phyloP scores from a whole-genome alignment of 805 yeast genomes.

The Yamadazyma philogaea region DNA sequence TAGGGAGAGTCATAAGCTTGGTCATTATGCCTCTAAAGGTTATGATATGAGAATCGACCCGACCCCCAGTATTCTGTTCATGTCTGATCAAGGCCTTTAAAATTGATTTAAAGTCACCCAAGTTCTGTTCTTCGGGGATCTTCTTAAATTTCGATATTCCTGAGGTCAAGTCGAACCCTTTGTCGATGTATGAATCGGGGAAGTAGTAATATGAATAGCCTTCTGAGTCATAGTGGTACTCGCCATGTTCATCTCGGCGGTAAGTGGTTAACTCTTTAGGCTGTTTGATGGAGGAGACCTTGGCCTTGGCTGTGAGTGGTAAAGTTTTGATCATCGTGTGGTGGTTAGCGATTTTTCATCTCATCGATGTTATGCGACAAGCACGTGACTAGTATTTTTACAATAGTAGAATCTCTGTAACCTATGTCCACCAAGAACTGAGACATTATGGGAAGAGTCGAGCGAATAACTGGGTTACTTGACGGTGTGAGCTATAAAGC shows the following conservation, averaged over 20 bases:
- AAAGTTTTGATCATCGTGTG: slow-evolving; percentile 24
- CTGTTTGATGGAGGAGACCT: slow-evolving; percentile 70
- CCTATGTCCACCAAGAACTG: background rate
- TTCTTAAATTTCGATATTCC: slow-evolving; percentile 62
- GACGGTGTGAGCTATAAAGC: too few species aligned
- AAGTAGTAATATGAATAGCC: slow-evolving; percentile 73
- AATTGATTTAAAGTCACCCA: slow-evolving; percentile 56
- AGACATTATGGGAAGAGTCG: background rate
- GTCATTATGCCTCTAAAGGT: slow-evolving; percentile 87
- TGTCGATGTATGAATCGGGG: slow-evolving; percentile 67
- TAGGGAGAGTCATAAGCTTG: slow-evolving; percentile 65
- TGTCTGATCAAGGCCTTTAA: slow-evolving; percentile 51
- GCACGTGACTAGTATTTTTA: background rate
- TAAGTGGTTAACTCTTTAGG: slow-evolving; percentile 79
- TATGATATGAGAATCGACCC: slow-evolving; percentile 60
- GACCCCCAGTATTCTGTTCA: slow-evolving; percentile 48
- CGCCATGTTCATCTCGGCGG: slow-evolving; percentile 57
- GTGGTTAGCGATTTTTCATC: background rate
- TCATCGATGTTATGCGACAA: background rate
- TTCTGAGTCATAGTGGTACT: slow-evolving; percentile 30
- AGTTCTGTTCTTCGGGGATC: slow-evolving; percentile 52
- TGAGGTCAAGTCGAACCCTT: slow-evolving; percentile 54
- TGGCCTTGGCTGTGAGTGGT: slow-evolving; percentile 49
- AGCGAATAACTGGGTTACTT: too few species aligned
- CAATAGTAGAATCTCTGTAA: background rate